Conservation (phyloP, 768 basidiomycete genomes). For the Ramaria sp. region DNA sequence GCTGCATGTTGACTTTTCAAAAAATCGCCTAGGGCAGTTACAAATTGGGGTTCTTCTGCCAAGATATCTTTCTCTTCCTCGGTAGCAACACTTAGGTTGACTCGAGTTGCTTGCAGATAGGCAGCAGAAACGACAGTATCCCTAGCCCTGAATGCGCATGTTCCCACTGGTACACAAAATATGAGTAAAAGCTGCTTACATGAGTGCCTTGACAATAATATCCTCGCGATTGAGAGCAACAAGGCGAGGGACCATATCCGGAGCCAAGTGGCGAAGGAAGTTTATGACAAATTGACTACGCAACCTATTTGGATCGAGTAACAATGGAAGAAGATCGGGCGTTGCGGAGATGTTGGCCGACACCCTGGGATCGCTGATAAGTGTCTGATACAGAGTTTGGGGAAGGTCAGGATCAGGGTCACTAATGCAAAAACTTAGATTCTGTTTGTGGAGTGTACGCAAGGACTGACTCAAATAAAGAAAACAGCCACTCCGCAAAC, state of each 20-base stretch:
- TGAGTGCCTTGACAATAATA: conserved; percentile 11
- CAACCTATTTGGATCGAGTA: conserved; percentile 8
- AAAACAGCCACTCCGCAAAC: conserved; percentile 9
- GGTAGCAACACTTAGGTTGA: conserved; percentile 2
- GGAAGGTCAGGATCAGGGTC: conserved; percentile 16
- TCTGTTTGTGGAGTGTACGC: neutral
- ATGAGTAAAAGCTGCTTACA: neutral
- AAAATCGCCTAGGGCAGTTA: conserved; percentile 8
- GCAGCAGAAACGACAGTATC: conserved; percentile 5
- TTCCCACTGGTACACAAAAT: too few relatives aligned
- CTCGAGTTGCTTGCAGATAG: conserved; percentile 11
- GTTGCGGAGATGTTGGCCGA: neutral
- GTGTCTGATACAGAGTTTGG: conserved; percentile 10
- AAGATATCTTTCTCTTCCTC: conserved; percentile 13
- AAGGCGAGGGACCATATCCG: conserved; percentile 11
- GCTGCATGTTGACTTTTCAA: conserved; percentile 11
- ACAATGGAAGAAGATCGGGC: conserved; percentile 11
- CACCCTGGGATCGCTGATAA: conserved; percentile 10
- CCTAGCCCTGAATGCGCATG: conserved; percentile 1
- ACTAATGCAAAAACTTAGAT: conserved; percentile 8
- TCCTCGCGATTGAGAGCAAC: conserved; percentile 5
- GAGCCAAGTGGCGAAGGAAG: conserved; percentile 12
- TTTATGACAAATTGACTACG: conserved; percentile 10
- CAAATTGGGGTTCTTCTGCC: conserved; percentile 11
- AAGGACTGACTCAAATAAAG: conserved; percentile 14